Conservation (phyloP, 305 asterid species). For the Euphrasia arctica region DNA sequence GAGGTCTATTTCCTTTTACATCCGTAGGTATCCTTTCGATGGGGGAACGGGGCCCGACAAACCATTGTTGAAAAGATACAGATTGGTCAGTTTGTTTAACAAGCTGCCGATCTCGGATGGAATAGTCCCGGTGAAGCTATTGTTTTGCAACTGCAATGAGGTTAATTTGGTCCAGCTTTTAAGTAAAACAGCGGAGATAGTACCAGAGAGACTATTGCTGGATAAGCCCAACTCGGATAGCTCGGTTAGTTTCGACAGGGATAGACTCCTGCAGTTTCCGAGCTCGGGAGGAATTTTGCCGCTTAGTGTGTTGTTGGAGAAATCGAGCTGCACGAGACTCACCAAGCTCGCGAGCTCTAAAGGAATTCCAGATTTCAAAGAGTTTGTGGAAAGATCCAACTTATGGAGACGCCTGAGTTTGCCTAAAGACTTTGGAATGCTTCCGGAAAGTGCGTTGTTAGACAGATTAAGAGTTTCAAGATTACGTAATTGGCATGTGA, state of each 20-base stretch:
- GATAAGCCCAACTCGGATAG: constrained; percentile 48
- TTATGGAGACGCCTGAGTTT: constrained; percentile 35
- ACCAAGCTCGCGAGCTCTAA: too few species aligned
- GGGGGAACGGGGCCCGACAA: constrained; percentile 60
- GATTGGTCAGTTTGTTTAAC: not conserved
- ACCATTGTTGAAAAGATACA: constrained; percentile 22
- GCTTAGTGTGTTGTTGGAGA: constrained; percentile 27
- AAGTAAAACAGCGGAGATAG: constrained; percentile 35
- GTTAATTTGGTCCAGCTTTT: constrained; percentile 46
- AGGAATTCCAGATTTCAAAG: too few species aligned
- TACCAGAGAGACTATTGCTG: constrained; percentile 46
- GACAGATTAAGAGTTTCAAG: constrained; percentile 33
- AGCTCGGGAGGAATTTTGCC: constrained; percentile 48
- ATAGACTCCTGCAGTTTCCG: constrained; percentile 45
- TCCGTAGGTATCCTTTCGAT: constrained; percentile 47
- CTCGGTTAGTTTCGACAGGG: constrained; percentile 52
- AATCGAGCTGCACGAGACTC: constrained; percentile 21
- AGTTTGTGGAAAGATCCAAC: too few species aligned
- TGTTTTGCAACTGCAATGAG: constrained; percentile 47
- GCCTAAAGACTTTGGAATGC: constrained; percentile 45
- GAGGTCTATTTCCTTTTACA: constrained; percentile 39
- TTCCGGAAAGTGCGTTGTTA: constrained; percentile 37
- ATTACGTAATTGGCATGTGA: constrained; percentile 22
- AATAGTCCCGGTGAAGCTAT: constrained; percentile 42
- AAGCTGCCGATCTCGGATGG: constrained; percentile 49